Percentiles rank a stretch among this genome's conserved stretches.
These are phyloP conservation scores for Fusarium coffeatum DNA, from an alignment of 2,329 filamentous ascomycete genomes.

Conservation along the genomic window DNA sequence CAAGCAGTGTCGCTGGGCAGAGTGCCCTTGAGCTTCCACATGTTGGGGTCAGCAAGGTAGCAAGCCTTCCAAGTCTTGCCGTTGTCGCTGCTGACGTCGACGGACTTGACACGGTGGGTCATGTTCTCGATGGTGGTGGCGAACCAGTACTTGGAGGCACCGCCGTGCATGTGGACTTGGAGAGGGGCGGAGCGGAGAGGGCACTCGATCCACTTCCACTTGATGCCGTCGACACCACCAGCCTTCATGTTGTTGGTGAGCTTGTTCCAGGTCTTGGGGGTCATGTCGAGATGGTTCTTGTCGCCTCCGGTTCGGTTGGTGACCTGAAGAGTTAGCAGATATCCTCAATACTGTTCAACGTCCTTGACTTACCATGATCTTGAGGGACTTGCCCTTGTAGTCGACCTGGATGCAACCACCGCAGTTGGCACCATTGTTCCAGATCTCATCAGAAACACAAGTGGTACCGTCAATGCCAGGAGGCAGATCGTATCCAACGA, in stretches of 20 bases:
- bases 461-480: conserved; percentile 13
- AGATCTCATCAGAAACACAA: conserved; percentile 21
- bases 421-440: conserved; percentile 16
- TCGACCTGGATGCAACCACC: conserved; percentile 14
- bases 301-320: conserved; percentile 22
- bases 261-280: conserved; percentile 16
- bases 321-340: background rate
- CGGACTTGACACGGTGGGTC: conserved; percentile 22
- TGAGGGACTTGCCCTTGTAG: conserved; percentile 12
- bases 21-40: conserved; percentile 19
- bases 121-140: conserved; percentile 20
- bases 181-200: conserved; percentile 8
- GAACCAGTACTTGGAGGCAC: conserved; percentile 26
- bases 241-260: conserved; percentile 17
- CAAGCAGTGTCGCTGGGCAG: conserved; percentile 15
- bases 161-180: conserved; percentile 22
- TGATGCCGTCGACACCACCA: conserved; percentile 17
- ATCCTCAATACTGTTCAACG: no score
- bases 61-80: conserved; percentile 19
- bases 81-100: conserved; percentile 18
- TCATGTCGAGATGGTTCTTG: conserved; percentile 28
- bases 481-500: conserved; percentile 16
- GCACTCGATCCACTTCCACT: conserved; percentile 29
- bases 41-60: conserved; percentile 10
- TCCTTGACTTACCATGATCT: conserved; percentile 12